Conservation (phyloP, 768 basidiomycete species). For the Trametes coccinea region DNA sequence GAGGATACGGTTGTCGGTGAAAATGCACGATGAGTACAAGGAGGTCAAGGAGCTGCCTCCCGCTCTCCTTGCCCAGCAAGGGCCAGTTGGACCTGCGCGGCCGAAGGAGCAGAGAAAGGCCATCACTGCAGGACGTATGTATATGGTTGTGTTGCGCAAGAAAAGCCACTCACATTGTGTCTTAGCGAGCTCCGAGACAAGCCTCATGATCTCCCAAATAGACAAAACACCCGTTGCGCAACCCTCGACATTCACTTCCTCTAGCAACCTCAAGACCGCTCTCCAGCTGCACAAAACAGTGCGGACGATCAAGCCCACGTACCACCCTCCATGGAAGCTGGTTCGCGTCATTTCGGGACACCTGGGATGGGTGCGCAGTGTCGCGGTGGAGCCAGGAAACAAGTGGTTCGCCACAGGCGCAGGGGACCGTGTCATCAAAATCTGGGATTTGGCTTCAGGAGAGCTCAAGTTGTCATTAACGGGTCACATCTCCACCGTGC, state of each 20-base stretch:
- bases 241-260: constrained; percentile 69
- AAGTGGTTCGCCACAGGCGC: constrained; percentile 99
- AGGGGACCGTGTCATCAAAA: constrained; percentile 97
- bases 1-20: constrained; percentile 75
- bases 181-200: constrained; percentile 50
- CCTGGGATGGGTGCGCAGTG: constrained; percentile 95
- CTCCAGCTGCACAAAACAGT: constrained; percentile 92
- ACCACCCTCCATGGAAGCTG: constrained; percentile 96
- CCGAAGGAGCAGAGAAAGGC: constrained; percentile 65
- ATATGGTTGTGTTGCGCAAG: neutral
- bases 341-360: constrained; percentile 96
- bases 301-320: constrained; percentile 91
- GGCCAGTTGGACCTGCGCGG: constrained; percentile 74
- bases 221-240: constrained; percentile 69
- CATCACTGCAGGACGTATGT: constrained; percentile 72
- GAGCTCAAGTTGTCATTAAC: constrained; percentile 96
- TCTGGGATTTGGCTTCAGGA: constrained; percentile 98
- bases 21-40: constrained; percentile 88
- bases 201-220: constrained; percentile 67
- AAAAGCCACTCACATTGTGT: neutral
- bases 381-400: constrained; percentile 97
- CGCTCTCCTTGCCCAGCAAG: constrained; percentile 78
- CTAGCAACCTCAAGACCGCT: constrained; percentile 77
- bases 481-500: constrained; percentile 95
- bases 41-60: constrained; percentile 85